Conservation (phyloP, 768 basidiomycete genomes). For the Amanita exitialis region DNA sequence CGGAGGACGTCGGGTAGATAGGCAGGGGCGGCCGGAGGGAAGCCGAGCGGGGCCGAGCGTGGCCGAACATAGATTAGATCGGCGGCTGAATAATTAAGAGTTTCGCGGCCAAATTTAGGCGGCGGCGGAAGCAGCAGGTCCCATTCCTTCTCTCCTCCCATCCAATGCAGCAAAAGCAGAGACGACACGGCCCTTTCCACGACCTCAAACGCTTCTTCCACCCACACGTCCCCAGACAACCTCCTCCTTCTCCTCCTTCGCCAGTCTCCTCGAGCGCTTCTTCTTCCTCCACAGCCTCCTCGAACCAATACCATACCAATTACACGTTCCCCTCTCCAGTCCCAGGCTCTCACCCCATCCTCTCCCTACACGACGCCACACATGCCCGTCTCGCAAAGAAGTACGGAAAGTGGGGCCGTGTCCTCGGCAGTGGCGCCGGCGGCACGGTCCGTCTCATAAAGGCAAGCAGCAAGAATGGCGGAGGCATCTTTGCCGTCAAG, state of each 20-base stretch:
- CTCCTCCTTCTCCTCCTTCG: conserved; percentile 17
- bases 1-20: conserved; percentile 26
- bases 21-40: neutral
- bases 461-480: conserved; percentile 70
- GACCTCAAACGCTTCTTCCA: conserved; percentile 95
- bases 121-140: neutral
- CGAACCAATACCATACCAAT: conserved; percentile 15
- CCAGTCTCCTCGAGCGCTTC: conserved; percentile 12
- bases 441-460: conserved; percentile 97
- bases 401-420: conserved; percentile 97
- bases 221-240: conserved; percentile 68
- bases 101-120: neutral
- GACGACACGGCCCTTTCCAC: conserved; percentile 66
- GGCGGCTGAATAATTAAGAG: conserved; percentile 2
- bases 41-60: conserved; percentile 8
- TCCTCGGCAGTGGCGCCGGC: conserved; percentile 94
- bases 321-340: conserved; percentile 13
- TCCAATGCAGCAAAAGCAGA: conserved; percentile 14
- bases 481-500: conserved; percentile 89
- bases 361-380: conserved; percentile 71
- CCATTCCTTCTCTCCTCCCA: conserved; percentile 10
- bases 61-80: conserved; percentile 10
- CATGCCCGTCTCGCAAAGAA: conserved; percentile 94
- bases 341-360: conserved; percentile 23
- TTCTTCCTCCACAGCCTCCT: conserved; percentile 8